Conservation (phyloP, 805 yeast species). For the Komagataella pastoris region DNA sequence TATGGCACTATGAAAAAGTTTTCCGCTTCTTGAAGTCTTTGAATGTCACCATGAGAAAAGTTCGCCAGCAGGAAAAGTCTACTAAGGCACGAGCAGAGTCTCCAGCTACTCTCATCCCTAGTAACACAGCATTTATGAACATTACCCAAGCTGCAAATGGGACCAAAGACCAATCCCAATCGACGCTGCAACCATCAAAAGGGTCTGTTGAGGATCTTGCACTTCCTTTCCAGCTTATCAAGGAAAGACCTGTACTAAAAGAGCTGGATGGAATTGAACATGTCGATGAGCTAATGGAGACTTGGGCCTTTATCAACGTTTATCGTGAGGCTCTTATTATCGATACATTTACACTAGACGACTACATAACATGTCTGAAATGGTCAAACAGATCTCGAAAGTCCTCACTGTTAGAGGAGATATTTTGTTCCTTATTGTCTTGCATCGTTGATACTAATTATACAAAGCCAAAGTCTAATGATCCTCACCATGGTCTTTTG, state of each 20-base stretch:
- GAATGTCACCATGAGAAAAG: constrained; percentile 25
- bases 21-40: constrained; percentile 39
- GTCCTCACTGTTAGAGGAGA: constrained; percentile 46
- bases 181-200: background rate
- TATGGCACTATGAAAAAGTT: constrained; percentile 48
- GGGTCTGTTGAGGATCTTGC: constrained; percentile 15
- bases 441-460: constrained; percentile 34
- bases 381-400: constrained; percentile 30
- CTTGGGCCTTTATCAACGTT: constrained; percentile 66
- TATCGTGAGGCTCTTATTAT: constrained; percentile 50
- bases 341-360: constrained; percentile 75
- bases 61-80: constrained; percentile 14
- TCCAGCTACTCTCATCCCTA: background rate
- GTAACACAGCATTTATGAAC: background rate
- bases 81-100: background rate
- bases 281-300: constrained; percentile 38
- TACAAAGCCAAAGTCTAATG: constrained; percentile 11
- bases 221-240: constrained; percentile 14
- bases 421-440: constrained; percentile 53
- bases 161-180: background rate
- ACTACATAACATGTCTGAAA: constrained; percentile 44
- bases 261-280: constrained; percentile 10
- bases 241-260: constrained; percentile 13
- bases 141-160: background rate
- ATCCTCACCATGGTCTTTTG: constrained; percentile 4